A percentile compares a stretch with the other conserved stretches of the same genome.
These are phyloP conservation scores for Setaria italica DNA, from an alignment of 202 grass and related monocot genomes.

Conservation along the genomic window DNA sequence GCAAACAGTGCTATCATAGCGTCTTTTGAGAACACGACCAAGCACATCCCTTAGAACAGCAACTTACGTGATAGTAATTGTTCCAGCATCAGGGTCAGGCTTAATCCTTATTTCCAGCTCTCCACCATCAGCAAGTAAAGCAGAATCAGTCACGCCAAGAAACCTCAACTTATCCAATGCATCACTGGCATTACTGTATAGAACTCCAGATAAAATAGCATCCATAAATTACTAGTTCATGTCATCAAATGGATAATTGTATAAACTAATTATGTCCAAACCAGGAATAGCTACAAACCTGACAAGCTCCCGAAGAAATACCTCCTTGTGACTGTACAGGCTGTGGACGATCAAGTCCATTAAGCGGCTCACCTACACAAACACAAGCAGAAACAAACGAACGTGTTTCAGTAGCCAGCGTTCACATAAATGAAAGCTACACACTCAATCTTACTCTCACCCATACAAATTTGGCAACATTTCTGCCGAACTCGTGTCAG, in stretches of 20 bases:
- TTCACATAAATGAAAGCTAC: neutral
- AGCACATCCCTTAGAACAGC: slow-evolving; percentile 1
- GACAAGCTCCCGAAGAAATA: slow-evolving; percentile 87
- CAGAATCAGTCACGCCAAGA: slow-evolving; percentile 79
- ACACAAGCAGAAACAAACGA: slow-evolving; percentile 3
- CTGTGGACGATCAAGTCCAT: slow-evolving; percentile 97
- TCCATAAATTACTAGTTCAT: neutral
- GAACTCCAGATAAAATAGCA: neutral
- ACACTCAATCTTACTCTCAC: neutral
- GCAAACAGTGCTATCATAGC: neutral
- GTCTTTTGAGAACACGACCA: neutral
- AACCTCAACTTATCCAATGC: slow-evolving; percentile 94
- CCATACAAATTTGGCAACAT: neutral
- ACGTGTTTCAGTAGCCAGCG: neutral
- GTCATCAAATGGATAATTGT: neutral
- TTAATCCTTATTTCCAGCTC: slow-evolving; percentile 90
- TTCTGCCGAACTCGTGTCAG: neutral
- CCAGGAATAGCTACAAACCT: slow-evolving; percentile 52
- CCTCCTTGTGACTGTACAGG: slow-evolving; percentile 95
- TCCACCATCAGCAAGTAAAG: slow-evolving; percentile 63
- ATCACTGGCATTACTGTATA: slow-evolving; percentile 81
- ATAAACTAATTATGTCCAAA: neutral
- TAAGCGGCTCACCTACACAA: slow-evolving; percentile 79
- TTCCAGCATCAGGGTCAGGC: slow-evolving; percentile 79
- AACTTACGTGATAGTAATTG: slow-evolving; percentile 80